A percentile compares a stretch with the other conserved stretches of the same genome.
These are phyloP conservation scores for Coemansia sp. DNA, from an alignment of 192 early-diverging fungal species.

Conservation along the genomic window DNA sequence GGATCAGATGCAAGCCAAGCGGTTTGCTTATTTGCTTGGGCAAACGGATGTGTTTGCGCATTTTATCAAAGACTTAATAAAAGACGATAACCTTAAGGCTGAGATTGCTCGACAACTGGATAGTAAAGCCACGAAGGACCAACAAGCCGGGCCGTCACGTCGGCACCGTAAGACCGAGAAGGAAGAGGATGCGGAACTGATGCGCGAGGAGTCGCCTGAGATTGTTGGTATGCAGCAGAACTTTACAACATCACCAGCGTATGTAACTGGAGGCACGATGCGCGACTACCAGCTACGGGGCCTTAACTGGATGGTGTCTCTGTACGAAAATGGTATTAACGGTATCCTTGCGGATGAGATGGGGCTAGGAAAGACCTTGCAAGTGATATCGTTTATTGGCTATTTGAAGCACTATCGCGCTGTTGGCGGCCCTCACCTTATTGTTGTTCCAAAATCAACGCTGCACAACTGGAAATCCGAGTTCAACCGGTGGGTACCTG, in stretches of 20 bases:
- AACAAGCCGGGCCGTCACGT: conserved; percentile 54
- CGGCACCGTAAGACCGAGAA: conserved; percentile 94
- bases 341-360: conserved; percentile 99
- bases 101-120: conserved; percentile 47
- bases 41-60: conserved; percentile 76
- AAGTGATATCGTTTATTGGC: conserved; percentile 95
- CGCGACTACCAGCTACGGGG: conserved; percentile 97
- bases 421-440: conserved; percentile 84
- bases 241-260: conserved; percentile 89
- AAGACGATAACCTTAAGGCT: conserved; percentile 57
- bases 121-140: conserved; percentile 39
- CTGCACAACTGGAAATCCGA: conserved; percentile 96
- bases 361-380: conserved; percentile 96
- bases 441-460: conserved; percentile 96
- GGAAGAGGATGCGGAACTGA: conserved; percentile 93
- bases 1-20: conserved; percentile 50
- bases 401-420: conserved; percentile 84
- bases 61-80: conserved; percentile 63
- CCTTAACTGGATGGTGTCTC: conserved; percentile 96
- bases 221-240: conserved; percentile 58
- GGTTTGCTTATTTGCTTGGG: conserved; percentile 56
- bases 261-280: conserved; percentile 88
- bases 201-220: conserved; percentile 72
- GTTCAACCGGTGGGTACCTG: conserved; percentile 90
- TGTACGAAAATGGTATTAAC: conserved; percentile 97